phyloP scores from a whole-genome alignment of 129 eudicot genomes.

The Helichrysum umbraculigerum region DNA sequence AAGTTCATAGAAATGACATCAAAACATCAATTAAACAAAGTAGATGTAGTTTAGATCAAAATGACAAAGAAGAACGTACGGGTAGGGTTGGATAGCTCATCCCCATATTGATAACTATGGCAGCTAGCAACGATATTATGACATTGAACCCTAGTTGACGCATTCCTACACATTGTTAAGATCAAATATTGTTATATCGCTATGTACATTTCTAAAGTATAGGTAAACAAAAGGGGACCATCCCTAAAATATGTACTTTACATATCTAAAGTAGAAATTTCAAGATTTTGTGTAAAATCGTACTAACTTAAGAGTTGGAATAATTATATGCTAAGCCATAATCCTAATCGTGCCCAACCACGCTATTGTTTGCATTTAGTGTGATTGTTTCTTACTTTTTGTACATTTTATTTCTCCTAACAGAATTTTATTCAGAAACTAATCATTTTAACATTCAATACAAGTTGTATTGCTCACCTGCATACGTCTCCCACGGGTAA shows the following conservation, averaged over 20 bases:
- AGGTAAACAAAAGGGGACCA: too few species aligned
- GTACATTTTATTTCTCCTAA: too few species aligned
- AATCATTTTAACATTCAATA: neutral
- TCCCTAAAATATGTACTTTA: too few species aligned
- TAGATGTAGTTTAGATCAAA: neutral
- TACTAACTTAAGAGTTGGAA: too few species aligned
- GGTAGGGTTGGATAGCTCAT: conserved; percentile 79
- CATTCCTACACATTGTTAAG: conserved; percentile 39
- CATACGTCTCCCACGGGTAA: conserved; percentile 94
- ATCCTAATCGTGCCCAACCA: neutral
- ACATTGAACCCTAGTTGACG: conserved; percentile 69
- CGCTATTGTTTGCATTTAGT: neutral
- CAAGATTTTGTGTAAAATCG: too few species aligned
- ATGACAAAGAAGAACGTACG: conserved; percentile 42
- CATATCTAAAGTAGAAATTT: neutral
- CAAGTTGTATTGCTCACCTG: conserved; percentile 43
- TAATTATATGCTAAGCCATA: too few species aligned
- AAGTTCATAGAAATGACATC: neutral
- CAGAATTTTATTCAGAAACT: neutral
- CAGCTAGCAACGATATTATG: conserved; percentile 48
- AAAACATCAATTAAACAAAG: too few species aligned
- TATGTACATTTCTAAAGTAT: neutral
- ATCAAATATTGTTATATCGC: neutral
- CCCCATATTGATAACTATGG: conserved; percentile 52
- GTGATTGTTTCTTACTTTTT: neutral